Conservation (phyloP, 1,284 basidiomycete genomes). For the Trametes hirsuta region DNA sequence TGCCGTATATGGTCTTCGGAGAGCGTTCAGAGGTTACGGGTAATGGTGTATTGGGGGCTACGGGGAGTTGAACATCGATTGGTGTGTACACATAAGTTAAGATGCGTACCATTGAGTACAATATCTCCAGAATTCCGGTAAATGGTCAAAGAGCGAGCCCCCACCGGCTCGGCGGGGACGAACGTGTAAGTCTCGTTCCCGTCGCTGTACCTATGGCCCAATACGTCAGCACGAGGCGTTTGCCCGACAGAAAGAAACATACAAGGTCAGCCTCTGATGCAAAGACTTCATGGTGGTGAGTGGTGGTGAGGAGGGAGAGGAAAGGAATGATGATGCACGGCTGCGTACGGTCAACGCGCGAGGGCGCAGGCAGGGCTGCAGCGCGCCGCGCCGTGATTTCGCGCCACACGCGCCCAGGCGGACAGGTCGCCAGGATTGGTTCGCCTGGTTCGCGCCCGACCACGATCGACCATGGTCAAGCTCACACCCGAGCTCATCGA, state of each 20-base stretch:
- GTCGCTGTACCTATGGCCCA: conserved; percentile 57
- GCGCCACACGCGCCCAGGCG: conserved; percentile 22
- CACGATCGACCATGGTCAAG: conserved; percentile 64
- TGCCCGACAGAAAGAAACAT: conserved; percentile 23
- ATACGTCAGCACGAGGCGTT: conserved; percentile 15
- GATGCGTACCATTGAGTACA: conserved; percentile 62
- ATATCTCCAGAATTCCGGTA: conserved; percentile 75
- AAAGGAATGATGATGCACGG: conserved; percentile 9
- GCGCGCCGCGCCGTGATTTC: conserved; percentile 25
- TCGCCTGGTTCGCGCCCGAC: conserved; percentile 22
- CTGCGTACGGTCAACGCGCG: conserved; percentile 20
- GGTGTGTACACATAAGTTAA: not conserved
- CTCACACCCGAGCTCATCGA: conserved; percentile 90
- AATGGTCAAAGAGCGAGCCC: conserved; percentile 68
- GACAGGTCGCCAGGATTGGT: conserved; percentile 9
- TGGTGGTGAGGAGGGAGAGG: conserved; percentile 30
- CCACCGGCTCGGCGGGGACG: conserved; percentile 63
- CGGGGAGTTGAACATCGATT: conserved; percentile 11
- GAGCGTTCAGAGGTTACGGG: conserved; percentile 59
- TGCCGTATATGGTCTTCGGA: conserved; percentile 75
- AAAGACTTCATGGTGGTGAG: conserved; percentile 61
- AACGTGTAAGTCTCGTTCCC: conserved; percentile 78
- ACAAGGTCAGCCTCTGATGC: conserved; percentile 75
- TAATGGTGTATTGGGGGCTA: conserved; percentile 59
- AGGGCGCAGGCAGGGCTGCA: conserved; percentile 19